Percentiles rank a stretch among this genome's conserved stretches.
Conservation (phyloP, 306 rosid genomes). For the Benincasa hispida region DNA sequence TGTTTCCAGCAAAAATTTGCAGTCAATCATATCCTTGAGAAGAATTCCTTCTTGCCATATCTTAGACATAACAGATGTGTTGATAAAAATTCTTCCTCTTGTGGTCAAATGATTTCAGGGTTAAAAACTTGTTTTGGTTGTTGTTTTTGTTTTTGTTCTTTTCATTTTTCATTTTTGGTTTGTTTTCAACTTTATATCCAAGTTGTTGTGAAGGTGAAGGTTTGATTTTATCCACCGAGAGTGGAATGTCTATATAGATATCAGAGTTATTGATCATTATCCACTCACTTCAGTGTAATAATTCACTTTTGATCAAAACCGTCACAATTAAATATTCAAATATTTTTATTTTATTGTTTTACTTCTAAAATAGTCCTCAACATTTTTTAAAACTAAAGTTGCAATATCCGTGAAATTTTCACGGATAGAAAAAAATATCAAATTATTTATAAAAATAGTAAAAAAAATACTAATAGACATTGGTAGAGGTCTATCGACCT, state of each 20-base stretch:
- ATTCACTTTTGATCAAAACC: neutral
- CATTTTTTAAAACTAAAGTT: no score
- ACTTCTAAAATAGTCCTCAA: no score
- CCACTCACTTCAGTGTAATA: neutral
- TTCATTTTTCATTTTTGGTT: neutral
- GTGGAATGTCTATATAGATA: neutral
- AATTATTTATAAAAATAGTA: no score
- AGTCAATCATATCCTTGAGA: neutral
- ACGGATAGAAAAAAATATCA: no score
- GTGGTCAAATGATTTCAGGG: neutral
- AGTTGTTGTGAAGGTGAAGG: neutral
- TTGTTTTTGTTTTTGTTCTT: neutral
- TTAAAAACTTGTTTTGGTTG: neutral
- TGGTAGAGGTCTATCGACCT: no score
- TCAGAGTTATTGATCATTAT: neutral
- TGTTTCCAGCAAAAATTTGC: conserved; percentile 1
- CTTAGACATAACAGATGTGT: neutral
- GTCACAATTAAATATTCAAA: no score
- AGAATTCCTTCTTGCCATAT: neutral
- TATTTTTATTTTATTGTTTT: no score
- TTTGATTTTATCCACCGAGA: neutral
- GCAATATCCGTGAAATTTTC: no score
- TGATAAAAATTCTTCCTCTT: neutral
- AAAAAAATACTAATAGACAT: no score
- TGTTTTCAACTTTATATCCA: neutral